These are phyloP conservation scores for Acorus calamus DNA, from an alignment of 106 monocot species.

Conservation along the genomic window DNA sequence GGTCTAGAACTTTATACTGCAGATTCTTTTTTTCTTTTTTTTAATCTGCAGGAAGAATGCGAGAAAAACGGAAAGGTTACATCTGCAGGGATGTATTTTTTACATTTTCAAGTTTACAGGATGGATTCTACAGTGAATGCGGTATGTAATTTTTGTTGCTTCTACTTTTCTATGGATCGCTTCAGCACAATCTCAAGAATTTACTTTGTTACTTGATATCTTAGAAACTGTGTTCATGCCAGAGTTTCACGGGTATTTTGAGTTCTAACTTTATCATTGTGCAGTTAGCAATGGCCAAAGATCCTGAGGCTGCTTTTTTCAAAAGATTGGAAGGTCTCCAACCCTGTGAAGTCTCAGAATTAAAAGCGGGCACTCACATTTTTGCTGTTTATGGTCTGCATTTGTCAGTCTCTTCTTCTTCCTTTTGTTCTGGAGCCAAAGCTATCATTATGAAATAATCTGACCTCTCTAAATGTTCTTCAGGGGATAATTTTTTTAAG, in stretches of 20 bases:
- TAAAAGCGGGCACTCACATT: constrained; percentile 92
- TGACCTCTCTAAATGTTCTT: background rate
- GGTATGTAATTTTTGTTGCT: constrained; percentile 18
- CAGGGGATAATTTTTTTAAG: constrained; percentile 97
- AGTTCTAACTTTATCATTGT: background rate
- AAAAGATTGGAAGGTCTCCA: constrained; percentile 95
- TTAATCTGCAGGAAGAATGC: constrained; percentile 64
- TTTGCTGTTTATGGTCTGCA: constrained; percentile 95
- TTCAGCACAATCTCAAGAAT: too few species aligned
- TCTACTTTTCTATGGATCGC: too few species aligned
- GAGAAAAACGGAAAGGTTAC: constrained; percentile 80
- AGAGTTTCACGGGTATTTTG: too few species aligned
- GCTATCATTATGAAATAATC: too few species aligned
- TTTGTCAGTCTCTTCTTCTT: background rate
- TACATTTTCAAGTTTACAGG: constrained; percentile 91
- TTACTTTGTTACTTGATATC: too few species aligned
- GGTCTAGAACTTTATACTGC: too few species aligned
- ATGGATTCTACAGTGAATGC: constrained; percentile 80
- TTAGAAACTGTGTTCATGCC: too few species aligned
- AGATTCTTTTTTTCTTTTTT: too few species aligned
- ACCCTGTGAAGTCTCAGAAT: constrained; percentile 84
- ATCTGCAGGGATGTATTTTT: constrained; percentile 92
- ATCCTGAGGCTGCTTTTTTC: constrained; percentile 91
- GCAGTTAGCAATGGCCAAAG: constrained; percentile 93
- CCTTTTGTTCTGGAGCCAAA: background rate